Base-by-base conservation (phyloP, 2,329 filamentous ascomycete species). In the Trichoderma cornu-damae region DNA sequence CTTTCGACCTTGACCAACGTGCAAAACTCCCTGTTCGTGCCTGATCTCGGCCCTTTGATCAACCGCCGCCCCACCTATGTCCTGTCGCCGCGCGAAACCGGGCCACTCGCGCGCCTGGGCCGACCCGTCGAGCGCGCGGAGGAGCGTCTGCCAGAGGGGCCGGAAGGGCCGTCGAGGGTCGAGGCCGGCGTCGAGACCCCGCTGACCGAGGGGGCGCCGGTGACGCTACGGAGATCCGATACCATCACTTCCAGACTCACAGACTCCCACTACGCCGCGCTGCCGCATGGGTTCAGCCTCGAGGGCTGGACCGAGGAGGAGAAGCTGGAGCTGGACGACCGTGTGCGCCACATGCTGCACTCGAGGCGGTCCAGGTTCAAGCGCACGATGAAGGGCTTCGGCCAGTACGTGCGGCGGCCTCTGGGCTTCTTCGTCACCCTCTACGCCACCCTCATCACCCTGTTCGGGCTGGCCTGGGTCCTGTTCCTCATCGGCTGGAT, bases 401-500 rank as follows among this genome's bases (percentile, higher is more conserved):
- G 84, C 3, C 84, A 93, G 71, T 96, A 95, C 67, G 80, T 91
- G 12, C 79, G 79, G 37, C 83, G 84, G 64, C 89, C 90, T 1
- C 78, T 96, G 35, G 90, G 90, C 1, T 90, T 94, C 67, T 79
- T 92, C 55, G 88, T 96, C 59, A 94, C 89, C 0, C 73, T 95
- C 3, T 96, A 96, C 70, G 90, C 89, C 7, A 85, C 82, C 1
- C 77, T 93, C 18, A 92, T 96, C 64, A 94, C 90, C 0, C 77
- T 92, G 0, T 96, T 95, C 64, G 90, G 90, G 66, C 77, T 93
- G 11, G 88, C 88, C 0, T 96, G 90, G 90, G 90, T 96, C 1
- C 79, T 95, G n/a, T 94, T 93, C 72, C 76, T 95, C 55, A 96
- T 96, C 68, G 89, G 86, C 47, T 95, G 90, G 90, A 89, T 94